These are phyloP conservation scores for Helianthus annuus DNA, from an alignment of 129 eudicot genomes.

Conservation along the genomic window DNA sequence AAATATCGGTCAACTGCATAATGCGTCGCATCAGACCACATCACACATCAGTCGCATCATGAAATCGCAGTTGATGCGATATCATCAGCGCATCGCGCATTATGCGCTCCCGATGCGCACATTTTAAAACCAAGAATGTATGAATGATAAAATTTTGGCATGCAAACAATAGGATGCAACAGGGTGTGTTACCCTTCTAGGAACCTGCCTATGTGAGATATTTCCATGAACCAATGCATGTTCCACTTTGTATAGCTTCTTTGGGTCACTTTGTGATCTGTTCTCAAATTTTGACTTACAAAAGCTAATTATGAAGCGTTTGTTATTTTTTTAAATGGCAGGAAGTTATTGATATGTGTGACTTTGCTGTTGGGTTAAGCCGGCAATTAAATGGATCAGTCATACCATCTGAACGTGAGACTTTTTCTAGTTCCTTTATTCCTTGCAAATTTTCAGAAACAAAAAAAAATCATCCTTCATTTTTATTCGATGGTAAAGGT, in stretches of 20 bases:
- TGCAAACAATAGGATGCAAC: not conserved
- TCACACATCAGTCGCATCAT: no score
- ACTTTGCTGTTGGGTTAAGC: slow-evolving; percentile 98
- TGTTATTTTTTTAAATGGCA: slow-evolving; percentile 35
- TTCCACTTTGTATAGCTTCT: slow-evolving; percentile 9
- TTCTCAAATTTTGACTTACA: not conserved
- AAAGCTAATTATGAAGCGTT: slow-evolving; percentile 16
- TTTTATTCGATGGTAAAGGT: not conserved
- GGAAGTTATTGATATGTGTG: slow-evolving; percentile 99
- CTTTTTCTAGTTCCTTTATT: slow-evolving; percentile 4
- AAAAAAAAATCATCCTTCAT: slow-evolving; percentile 3
- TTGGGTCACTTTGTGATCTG: slow-evolving; percentile 6
- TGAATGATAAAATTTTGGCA: not conserved
- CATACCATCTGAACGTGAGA: slow-evolving; percentile 95
- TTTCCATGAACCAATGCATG: not conserved
- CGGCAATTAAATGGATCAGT: slow-evolving; percentile 92
- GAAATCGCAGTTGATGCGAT: no score
- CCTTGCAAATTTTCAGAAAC: slow-evolving; percentile 1
- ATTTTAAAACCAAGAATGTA: no score
- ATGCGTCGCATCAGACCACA: no score
- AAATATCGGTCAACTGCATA: no score
- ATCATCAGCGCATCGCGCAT: no score
- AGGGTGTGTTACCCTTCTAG: not conserved
- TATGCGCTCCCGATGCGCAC: no score
- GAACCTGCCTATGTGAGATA: not conserved